phyloP scores from a whole-genome alignment of 2,329 filamentous ascomycete genomes.

The Cryphonectria radicalis region DNA sequence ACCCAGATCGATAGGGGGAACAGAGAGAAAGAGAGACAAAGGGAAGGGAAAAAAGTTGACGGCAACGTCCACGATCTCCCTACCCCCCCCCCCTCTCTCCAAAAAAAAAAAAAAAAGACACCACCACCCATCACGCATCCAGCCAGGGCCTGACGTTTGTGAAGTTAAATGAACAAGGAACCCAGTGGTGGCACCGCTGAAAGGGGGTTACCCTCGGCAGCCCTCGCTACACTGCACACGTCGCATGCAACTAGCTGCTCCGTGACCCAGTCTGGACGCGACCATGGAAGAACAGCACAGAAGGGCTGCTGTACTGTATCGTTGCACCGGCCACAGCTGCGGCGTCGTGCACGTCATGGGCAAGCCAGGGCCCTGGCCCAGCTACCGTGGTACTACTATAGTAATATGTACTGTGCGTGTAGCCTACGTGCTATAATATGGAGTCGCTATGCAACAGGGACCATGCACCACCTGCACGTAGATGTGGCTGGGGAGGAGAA shows the following conservation, averaged over 20 bases:
- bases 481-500: not conserved
- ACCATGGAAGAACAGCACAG: not conserved
- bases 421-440: not conserved
- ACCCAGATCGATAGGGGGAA: not conserved
- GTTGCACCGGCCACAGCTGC: not conserved
- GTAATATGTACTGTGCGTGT: not conserved
- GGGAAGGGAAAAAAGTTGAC: not conserved
- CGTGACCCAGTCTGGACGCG: not conserved
- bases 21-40: not conserved
- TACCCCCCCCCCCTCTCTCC: no score
- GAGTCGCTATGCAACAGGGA: not conserved
- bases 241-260: not conserved
- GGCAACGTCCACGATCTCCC: not conserved
- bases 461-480: not conserved
- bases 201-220: slow-evolving; percentile 4
- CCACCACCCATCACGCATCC: not conserved
- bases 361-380: not conserved
- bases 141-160: not conserved
- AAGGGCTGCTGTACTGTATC: slow-evolving; percentile 6
- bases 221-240: slow-evolving; percentile 15
- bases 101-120: no score
- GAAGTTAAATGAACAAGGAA: slow-evolving; percentile 11
- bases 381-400: not conserved
- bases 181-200: slow-evolving; percentile 8
- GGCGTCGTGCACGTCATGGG: slow-evolving; percentile 6